Percentiles rank a stretch among this genome's conserved stretches.
phyloP scores from a whole-genome alignment of 306 rosid species.

The Cicer judaicum region DNA sequence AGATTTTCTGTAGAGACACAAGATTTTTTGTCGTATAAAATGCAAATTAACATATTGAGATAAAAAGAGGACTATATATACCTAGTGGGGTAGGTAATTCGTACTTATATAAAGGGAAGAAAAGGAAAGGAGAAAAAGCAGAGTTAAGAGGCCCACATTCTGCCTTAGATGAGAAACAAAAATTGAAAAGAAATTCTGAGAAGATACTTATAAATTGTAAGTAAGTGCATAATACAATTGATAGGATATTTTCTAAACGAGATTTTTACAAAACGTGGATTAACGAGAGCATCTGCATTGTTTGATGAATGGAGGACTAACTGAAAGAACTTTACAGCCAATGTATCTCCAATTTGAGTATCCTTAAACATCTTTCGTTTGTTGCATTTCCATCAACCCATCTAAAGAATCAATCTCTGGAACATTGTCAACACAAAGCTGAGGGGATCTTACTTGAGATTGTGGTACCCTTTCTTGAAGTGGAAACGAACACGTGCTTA shows the following conservation, averaged over 20 bases:
- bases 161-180: background rate
- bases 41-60: background rate
- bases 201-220: background rate
- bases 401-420: conserved; percentile 23
- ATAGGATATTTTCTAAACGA: conserved; percentile 16
- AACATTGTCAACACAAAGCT: conserved; percentile 16
- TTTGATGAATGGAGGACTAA: conserved; percentile 41
- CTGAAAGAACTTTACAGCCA: conserved; percentile 34
- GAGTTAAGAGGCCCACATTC: background rate
- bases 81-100: background rate
- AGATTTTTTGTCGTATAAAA: background rate
- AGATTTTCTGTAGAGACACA: background rate
- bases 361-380: conserved; percentile 20
- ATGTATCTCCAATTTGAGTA: conserved; percentile 41
- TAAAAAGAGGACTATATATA: background rate
- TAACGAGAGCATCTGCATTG: conserved; percentile 21
- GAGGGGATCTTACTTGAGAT: conserved; percentile 30
- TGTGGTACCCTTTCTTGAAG: conserved; percentile 40
- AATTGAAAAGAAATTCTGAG: background rate
- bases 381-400: conserved; percentile 32
- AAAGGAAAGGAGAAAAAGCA: background rate
- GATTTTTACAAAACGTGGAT: background rate
- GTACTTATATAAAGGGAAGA: background rate
- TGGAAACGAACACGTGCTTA: background rate
- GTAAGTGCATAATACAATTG: background rate